These are phyloP conservation scores for Colletotrichum abscissum DNA, from an alignment of 2,329 filamentous ascomycete genomes.

Conservation along the genomic window DNA sequence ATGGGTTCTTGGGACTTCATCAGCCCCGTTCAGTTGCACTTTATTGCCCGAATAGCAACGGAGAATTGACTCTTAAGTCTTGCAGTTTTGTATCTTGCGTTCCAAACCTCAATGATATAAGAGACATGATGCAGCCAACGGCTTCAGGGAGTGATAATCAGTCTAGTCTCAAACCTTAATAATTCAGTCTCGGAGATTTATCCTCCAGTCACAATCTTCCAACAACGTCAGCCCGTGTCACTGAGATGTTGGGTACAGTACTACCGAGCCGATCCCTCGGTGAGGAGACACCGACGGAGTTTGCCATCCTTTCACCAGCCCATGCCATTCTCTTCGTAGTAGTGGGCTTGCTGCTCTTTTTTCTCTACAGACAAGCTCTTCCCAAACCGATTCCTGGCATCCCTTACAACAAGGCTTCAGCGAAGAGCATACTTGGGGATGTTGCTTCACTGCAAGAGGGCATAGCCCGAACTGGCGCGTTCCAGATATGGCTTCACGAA, in stretches of 20 bases:
- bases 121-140: not conserved
- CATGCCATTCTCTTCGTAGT: not conserved
- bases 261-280: not conserved
- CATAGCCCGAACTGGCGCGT: constrained; percentile 39
- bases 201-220: not conserved
- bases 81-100: not conserved
- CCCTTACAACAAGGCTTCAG: constrained; percentile 53
- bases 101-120: not conserved
- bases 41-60: not conserved
- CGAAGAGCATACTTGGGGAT: constrained; percentile 53
- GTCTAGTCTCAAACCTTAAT: not conserved
- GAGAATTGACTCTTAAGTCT: not conserved
- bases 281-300: not conserved
- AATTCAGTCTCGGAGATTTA: not conserved
- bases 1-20: not conserved
- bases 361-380: constrained; percentile 37
- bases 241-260: not conserved
- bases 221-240: not conserved
- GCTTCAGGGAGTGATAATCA: not conserved
- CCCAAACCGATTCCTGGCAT: constrained; percentile 58
- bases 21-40: not conserved
- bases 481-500: not conserved
- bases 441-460: constrained; percentile 52
- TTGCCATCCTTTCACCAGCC: not conserved
- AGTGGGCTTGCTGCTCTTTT: not conserved